Conservation (phyloP, 768 basidiomycete genomes). For the Tephrocybe sp. region DNA sequence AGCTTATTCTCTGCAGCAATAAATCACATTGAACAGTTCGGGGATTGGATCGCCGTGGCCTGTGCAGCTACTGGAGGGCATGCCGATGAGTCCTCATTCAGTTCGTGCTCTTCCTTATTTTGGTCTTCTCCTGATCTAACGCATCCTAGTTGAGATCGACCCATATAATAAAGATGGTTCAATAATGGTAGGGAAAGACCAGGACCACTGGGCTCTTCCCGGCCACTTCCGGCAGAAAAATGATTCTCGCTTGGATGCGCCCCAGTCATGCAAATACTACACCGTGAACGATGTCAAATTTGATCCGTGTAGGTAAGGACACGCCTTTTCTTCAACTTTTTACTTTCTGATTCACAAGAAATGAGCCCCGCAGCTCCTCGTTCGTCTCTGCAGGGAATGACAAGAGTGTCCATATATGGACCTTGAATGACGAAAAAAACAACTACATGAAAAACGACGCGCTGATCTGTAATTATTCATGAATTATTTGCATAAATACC, state of each 20-base stretch:
- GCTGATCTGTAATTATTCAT: not conserved
- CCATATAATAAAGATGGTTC: constrained; percentile 50
- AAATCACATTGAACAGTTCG: constrained; percentile 49
- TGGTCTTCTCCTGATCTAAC: not conserved
- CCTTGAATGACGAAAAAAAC: constrained; percentile 22
- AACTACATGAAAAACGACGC: constrained; percentile 1
- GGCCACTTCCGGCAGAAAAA: constrained; percentile 20
- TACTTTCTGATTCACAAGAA: not conserved
- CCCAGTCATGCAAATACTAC: constrained; percentile 45
- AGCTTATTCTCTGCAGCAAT: constrained; percentile 45
- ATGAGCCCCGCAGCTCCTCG: constrained; percentile 32
- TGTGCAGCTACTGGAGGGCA: constrained; percentile 48
- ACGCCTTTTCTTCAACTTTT: not conserved
- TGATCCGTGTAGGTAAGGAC: constrained; percentile 46
- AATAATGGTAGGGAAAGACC: constrained; percentile 38
- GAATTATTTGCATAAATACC: not conserved
- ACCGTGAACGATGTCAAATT: constrained; percentile 57
- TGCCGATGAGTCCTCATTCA: constrained; percentile 28
- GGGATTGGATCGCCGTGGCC: constrained; percentile 40
- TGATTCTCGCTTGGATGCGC: not conserved
- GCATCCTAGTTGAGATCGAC: constrained; percentile 30
- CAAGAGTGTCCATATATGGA: constrained; percentile 42
- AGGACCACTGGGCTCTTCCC: constrained; percentile 17
- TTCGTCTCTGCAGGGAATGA: constrained; percentile 54
- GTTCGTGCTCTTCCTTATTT: constrained; percentile 17